Conservation (phyloP, 78 protist species). For the Trichosphaerium sp. region DNA sequence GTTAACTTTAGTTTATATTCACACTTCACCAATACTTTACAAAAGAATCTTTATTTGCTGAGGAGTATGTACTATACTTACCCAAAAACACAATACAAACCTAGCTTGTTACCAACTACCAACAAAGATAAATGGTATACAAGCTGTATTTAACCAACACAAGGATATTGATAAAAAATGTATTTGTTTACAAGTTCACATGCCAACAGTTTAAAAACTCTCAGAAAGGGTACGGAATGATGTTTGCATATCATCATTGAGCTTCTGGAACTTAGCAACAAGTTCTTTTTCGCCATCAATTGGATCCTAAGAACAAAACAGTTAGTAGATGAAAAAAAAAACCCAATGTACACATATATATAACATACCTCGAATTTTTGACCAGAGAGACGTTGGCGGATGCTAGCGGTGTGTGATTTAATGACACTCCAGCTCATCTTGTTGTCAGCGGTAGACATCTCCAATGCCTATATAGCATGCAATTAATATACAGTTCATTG, state of each 20-base stretch:
- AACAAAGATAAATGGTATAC: no score
- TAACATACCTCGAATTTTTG: background rate
- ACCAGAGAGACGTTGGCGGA: constrained; percentile 3
- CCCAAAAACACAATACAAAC: no score
- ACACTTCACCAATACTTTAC: no score
- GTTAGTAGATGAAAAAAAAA: background rate
- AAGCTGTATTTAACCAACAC: no score
- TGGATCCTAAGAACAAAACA: constrained; percentile 6
- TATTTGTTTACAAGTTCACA: no score
- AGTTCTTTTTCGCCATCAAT: constrained; percentile 13
- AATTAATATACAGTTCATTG: background rate
- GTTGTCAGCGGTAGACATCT: background rate
- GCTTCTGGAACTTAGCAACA: background rate
- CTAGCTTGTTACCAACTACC: no score
- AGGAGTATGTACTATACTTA: no score
- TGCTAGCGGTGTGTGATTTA: background rate
- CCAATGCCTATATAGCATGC: constrained; percentile 11
- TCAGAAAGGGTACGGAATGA: constrained; percentile 29
- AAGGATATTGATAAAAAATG: no score
- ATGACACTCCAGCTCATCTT: constrained; percentile 8
- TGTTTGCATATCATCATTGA: background rate
- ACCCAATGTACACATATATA: background rate
- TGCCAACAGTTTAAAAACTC: no score
- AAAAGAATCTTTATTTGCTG: no score
- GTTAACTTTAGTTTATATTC: no score